Evolutionary conservation across 176 grass and related monocot species (phyloP).

Genomic region (Eragrostis nindensis): DNA sequence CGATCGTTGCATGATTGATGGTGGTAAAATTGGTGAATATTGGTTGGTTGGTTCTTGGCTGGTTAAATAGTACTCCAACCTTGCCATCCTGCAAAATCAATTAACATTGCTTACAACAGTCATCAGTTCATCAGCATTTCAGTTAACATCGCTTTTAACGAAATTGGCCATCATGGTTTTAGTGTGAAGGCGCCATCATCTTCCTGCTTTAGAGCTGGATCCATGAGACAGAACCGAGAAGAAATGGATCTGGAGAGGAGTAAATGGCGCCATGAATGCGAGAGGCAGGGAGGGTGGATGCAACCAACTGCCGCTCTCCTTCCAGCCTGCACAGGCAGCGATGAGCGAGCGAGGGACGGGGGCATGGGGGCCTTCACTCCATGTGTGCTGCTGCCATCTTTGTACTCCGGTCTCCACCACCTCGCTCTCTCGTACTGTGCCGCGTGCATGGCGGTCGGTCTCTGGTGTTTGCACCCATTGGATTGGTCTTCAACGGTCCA

Average conservation of each 20-base stretch:
- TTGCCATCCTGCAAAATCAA: neutral
- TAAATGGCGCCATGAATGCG: conserved; percentile 51
- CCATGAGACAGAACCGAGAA: too few species aligned
- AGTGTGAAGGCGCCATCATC: neutral
- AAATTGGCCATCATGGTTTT: too few species aligned
- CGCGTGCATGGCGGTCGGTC: neutral
- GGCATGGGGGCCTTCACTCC: conserved; percentile 15
- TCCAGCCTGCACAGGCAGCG: neutral
- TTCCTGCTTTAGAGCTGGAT: conserved; percentile 28
- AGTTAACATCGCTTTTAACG: too few species aligned
- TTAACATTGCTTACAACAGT: neutral
- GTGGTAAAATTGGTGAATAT: conserved; percentile 34
- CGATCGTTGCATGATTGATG: neutral
- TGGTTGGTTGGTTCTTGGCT: conserved; percentile 24
- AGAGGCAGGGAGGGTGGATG: neutral
- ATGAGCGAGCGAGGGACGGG: neutral
- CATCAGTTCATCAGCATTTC: neutral
- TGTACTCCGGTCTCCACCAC: neutral
- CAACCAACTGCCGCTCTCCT: conserved; percentile 5
- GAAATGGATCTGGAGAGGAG: neutral
- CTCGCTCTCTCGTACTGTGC: neutral
- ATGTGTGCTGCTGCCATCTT: conserved; percentile 33
- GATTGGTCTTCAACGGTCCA: too few species aligned
- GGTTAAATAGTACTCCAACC: neutral
- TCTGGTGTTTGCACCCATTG: too few species aligned